phyloP scores from a whole-genome alignment of 2,329 filamentous ascomycete species.

The Ceratocystiopsis brevicomis region DNA sequence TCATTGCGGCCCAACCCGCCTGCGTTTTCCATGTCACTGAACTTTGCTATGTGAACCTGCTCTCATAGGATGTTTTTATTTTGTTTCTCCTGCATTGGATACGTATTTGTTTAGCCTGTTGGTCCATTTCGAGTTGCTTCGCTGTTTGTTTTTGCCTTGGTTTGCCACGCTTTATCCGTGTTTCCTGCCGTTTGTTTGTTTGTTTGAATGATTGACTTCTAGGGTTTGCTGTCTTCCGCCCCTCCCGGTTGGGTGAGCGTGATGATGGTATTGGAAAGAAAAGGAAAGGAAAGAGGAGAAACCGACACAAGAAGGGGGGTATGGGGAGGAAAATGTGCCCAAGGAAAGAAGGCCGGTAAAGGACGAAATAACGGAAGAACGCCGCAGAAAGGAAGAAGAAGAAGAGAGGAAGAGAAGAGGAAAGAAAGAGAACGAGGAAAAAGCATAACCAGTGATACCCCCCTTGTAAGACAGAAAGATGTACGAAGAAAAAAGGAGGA shows the following conservation, averaged over 20 bases:
- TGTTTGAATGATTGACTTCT: neutral
- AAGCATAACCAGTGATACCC: neutral
- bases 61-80: no score
- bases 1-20: neutral
- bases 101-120: neutral
- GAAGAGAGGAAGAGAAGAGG: neutral
- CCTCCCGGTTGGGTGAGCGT: neutral
- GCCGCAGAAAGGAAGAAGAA: neutral
- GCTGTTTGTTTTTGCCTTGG: neutral
- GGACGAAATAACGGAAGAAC: neutral
- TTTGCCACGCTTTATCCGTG: no score
- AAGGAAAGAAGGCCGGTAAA: neutral
- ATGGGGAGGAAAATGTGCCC: neutral
- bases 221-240: neutral
- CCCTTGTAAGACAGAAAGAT: neutral
- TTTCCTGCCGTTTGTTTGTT: neutral
- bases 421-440: neutral
- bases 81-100: no score
- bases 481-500: neutral
- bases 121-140: neutral
- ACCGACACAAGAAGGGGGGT: neutral
- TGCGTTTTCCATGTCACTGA: no score
- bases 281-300: neutral
- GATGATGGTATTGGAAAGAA: neutral
- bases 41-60: no score